These are phyloP conservation scores for Penicillium egyptiacum DNA, from an alignment of 495 filamentous ascomycete species.

Conservation along the genomic window DNA sequence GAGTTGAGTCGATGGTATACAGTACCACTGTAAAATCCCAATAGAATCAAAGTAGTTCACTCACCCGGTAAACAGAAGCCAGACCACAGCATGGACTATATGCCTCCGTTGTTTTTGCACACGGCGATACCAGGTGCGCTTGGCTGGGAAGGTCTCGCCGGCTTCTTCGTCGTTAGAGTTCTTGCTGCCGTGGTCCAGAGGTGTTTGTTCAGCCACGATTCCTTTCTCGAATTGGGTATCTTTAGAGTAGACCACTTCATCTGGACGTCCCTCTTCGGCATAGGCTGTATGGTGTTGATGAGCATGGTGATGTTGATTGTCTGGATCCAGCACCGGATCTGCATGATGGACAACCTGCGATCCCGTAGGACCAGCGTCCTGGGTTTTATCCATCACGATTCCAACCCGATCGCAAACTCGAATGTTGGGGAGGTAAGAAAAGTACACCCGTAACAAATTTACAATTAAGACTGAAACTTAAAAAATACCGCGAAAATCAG, in stretches of 20 bases:
- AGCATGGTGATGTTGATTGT: conserved; percentile 48
- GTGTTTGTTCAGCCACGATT: conserved; percentile 42
- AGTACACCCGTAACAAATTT: background rate
- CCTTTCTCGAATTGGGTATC: conserved; percentile 44
- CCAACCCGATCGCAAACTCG: background rate
- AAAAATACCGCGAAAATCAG: background rate
- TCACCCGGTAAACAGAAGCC: conserved; percentile 62
- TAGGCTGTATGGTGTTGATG: conserved; percentile 52
- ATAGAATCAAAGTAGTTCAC: conserved; percentile 22
- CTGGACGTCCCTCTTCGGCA: conserved; percentile 44
- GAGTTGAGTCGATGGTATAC: conserved; percentile 2
- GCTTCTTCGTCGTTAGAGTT: conserved; percentile 36
- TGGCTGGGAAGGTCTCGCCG: conserved; percentile 22
- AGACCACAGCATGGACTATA: conserved; percentile 51
- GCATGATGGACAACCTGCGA: background rate
- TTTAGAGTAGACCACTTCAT: conserved; percentile 51
- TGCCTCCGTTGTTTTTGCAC: conserved; percentile 35
- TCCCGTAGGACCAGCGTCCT: background rate
- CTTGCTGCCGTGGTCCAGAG: conserved; percentile 44
- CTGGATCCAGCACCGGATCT: conserved; percentile 24
- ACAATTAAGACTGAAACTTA: background rate
- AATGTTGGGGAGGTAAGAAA: background rate
- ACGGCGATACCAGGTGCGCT: conserved; percentile 30
- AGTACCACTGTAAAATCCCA: background rate
- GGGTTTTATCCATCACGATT: conserved; percentile 6